Evolutionary conservation across 345 rosid genomes (phyloP).

Genomic region (Mallotus nudiflorus): DNA sequence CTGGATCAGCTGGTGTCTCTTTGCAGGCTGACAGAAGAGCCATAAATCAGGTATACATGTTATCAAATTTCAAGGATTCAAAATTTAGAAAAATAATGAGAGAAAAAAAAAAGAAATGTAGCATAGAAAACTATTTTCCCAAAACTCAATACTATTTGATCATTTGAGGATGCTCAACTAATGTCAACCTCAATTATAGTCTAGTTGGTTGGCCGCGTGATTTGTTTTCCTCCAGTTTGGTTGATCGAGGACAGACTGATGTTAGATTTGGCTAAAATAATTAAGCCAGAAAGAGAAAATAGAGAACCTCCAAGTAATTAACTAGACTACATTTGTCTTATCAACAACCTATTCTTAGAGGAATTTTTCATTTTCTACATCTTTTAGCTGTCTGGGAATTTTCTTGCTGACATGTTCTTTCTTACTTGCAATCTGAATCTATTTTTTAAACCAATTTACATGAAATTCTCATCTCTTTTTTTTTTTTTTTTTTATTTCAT

Average conservation of each 20-base stretch:
- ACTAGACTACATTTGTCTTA: neutral
- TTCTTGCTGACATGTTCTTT: neutral
- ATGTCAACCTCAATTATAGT: neutral
- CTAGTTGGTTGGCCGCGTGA: neutral
- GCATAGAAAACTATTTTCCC: neutral
- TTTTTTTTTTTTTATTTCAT: neutral
- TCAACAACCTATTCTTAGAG: neutral
- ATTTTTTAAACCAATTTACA: neutral
- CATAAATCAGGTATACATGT: conserved; percentile 63
- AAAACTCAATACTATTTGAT: neutral
- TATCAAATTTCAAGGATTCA: neutral
- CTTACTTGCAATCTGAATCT: neutral
- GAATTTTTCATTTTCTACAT: neutral
- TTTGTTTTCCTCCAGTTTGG: no score
- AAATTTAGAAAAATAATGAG: neutral
- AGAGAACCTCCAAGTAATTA: neutral
- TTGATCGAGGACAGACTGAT: no score
- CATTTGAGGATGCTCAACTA: neutral
- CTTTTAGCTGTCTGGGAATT: neutral
- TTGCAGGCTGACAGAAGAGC: conserved; percentile 99
- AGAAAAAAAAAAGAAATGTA: neutral
- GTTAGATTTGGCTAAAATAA: no score
- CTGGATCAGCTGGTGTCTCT: conserved; percentile 99
- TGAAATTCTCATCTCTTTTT: neutral
- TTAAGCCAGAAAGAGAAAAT: neutral